phyloP scores from a whole-genome alignment of 140 eudicot species.

The Cichorium intybus region DNA sequence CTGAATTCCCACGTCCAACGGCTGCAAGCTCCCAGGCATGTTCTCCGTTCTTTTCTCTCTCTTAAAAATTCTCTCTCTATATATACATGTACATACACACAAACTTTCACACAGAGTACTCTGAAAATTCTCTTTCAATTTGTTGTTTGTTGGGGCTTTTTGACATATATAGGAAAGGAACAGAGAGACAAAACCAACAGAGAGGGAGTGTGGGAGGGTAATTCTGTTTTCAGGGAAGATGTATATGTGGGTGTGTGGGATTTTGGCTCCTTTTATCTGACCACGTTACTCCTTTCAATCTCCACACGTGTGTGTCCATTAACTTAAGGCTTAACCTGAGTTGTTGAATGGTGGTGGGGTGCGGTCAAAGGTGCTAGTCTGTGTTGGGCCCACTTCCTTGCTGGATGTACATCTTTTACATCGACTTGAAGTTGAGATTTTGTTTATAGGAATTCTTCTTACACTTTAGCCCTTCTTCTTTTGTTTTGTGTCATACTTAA shows the following conservation, averaged over 20 bases:
- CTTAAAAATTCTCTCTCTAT: background rate
- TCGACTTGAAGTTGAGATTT: constrained; percentile 4
- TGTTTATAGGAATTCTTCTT: background rate
- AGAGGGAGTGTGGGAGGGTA: constrained; percentile 13
- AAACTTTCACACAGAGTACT: background rate
- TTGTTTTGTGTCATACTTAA: background rate
- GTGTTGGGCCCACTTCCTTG: constrained; percentile 35
- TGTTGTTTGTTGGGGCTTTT: constrained; percentile 21
- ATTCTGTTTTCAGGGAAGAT: constrained; percentile 8
- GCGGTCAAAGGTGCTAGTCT: constrained; percentile 58
- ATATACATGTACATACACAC: background rate
- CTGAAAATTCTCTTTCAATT: constrained; percentile 36
- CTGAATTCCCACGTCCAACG: constrained; percentile 30
- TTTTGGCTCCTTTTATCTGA: constrained; percentile 21
- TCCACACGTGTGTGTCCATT: constrained; percentile 60
- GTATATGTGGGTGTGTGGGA: constrained; percentile 7
- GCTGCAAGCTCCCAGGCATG: constrained; percentile 63
- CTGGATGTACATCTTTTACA: constrained; percentile 23
- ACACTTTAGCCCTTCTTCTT: constrained; percentile 17
- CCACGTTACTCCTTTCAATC: constrained; percentile 9
- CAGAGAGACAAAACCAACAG: constrained; percentile 45
- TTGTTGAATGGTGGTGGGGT: constrained; percentile 34
- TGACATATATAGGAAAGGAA: constrained; percentile 33
- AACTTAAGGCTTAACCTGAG: constrained; percentile 39
- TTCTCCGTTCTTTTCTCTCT: constrained; percentile 6